A percentile compares a stretch with the other conserved stretches of the same genome.
These are phyloP conservation scores for Pyricularia sp. DNA, from an alignment of 2,329 filamentous ascomycete species.

Conservation along the genomic window DNA sequence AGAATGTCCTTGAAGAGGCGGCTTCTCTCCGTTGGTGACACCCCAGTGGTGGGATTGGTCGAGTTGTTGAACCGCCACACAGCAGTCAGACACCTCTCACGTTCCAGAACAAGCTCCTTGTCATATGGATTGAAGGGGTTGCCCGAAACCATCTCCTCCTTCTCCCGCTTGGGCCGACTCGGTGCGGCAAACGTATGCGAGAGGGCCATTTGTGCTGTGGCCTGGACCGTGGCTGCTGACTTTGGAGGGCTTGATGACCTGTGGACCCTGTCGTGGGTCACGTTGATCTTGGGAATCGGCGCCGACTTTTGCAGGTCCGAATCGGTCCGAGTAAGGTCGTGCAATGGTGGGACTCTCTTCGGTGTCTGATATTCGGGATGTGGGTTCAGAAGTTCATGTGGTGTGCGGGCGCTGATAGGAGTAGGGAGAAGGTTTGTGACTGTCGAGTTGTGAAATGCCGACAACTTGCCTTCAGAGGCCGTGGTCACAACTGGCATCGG, in stretches of 20 bases:
- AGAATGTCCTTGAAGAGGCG: conserved; percentile 62
- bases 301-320: conserved; percentile 21
- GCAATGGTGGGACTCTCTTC: conserved; percentile 42
- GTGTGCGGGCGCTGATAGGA: conserved; percentile 41
- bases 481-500: conserved; percentile 31
- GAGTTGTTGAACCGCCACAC: conserved; percentile 81
- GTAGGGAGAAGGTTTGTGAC: conserved; percentile 46
- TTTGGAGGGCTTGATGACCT: conserved; percentile 22
- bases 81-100: conserved; percentile 70
- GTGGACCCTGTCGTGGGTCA: conserved; percentile 32
- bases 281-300: conserved; percentile 43
- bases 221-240: conserved; percentile 25
- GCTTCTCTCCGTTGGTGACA: conserved; percentile 54
- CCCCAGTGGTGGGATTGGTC: conserved; percentile 58
- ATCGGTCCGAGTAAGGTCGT: conserved; percentile 38
- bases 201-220: conserved; percentile 45
- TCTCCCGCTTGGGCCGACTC: conserved; percentile 44
- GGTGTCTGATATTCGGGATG: not conserved
- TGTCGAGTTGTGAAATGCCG: conserved; percentile 30
- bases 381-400: conserved; percentile 7
- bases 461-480: conserved; percentile 49
- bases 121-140: conserved; percentile 70
- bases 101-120: conserved; percentile 64
- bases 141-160: conserved; percentile 79
- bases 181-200: conserved; percentile 36